These are phyloP conservation scores for Penicillium herquei DNA, from an alignment of 495 filamentous ascomycete species.

Conservation along the genomic window DNA sequence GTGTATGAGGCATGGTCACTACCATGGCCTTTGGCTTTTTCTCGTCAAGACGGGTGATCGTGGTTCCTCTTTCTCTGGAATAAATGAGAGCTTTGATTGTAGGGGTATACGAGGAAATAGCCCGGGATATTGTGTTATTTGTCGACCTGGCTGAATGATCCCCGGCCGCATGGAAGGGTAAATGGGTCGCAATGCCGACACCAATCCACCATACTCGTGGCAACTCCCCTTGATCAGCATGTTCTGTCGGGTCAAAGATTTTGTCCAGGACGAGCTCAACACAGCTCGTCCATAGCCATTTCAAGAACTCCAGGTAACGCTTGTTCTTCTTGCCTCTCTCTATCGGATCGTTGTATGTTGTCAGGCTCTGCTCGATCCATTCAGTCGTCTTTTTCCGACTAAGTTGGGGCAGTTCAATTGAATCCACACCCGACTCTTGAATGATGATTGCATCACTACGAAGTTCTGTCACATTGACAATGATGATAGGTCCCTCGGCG, in stretches of 20 bases:
- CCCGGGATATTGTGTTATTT: not conserved
- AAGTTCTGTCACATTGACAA: not conserved
- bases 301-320: not conserved
- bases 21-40: not conserved
- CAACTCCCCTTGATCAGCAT: not conserved
- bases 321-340: not conserved
- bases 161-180: not conserved
- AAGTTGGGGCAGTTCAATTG: not conserved
- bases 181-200: not conserved
- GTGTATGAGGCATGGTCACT: not conserved
- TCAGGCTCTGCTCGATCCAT: not conserved
- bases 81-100: not conserved
- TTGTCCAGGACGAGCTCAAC: not conserved
- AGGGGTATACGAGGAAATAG: not conserved
- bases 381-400: not conserved
- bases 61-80: not conserved
- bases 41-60: too few species aligned
- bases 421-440: not conserved
- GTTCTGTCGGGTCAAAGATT: not conserved
- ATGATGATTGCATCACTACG: not conserved
- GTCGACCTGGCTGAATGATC: not conserved
- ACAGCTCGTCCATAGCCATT: not conserved
- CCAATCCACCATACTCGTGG: not conserved
- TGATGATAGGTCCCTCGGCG: not conserved
- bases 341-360: not conserved